A percentile compares a stretch with the other conserved stretches of the same genome.
Evolutionary conservation across 192 early-diverging fungal species (phyloP).

Genomic region (Umbelopsis isabellina): DNA sequence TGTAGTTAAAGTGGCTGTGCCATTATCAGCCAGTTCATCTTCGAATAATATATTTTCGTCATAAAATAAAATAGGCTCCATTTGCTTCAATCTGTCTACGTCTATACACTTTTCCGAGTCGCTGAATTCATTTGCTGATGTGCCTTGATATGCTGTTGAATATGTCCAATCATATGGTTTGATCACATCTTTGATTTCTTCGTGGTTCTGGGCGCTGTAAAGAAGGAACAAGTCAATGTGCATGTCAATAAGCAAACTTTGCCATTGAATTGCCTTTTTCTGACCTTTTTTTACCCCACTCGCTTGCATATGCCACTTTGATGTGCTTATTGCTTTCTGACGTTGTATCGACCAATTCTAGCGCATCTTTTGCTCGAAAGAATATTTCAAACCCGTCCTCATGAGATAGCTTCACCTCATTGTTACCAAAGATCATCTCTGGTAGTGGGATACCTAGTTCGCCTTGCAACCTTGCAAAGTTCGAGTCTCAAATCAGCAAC

Average conservation of each 20-base stretch:
- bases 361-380: slow-evolving; percentile 76
- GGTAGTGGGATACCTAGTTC: slow-evolving; percentile 77
- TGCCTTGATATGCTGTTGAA: slow-evolving; percentile 79
- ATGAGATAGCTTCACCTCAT: slow-evolving; percentile 68
- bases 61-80: slow-evolving; percentile 91
- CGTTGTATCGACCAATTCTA: slow-evolving; percentile 71
- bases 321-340: slow-evolving; percentile 69
- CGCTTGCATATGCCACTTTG: slow-evolving; percentile 83
- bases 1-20: slow-evolving; percentile 76
- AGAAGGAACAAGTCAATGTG: not conserved
- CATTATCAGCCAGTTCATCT: slow-evolving; percentile 97
- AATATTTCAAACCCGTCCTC: slow-evolving; percentile 53
- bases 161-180: slow-evolving; percentile 99
- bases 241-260: not conserved
- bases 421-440: slow-evolving; percentile 98
- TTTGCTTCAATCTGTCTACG: slow-evolving; percentile 70
- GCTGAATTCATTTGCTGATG: slow-evolving; percentile 26
- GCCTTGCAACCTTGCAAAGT: slow-evolving; percentile 44
- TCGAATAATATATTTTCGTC: slow-evolving; percentile 95
- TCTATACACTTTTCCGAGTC: slow-evolving; percentile 61
- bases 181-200: slow-evolving; percentile 80
- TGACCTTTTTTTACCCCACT: slow-evolving; percentile 87
- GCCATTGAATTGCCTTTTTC: slow-evolving; percentile 20
- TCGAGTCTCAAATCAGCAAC: not conserved
- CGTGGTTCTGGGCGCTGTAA: slow-evolving; percentile 49